Evolutionary conservation across 371 early-diverging fungal genomes (phyloP).

Genomic region (Chytridium lagenaria): DNA sequence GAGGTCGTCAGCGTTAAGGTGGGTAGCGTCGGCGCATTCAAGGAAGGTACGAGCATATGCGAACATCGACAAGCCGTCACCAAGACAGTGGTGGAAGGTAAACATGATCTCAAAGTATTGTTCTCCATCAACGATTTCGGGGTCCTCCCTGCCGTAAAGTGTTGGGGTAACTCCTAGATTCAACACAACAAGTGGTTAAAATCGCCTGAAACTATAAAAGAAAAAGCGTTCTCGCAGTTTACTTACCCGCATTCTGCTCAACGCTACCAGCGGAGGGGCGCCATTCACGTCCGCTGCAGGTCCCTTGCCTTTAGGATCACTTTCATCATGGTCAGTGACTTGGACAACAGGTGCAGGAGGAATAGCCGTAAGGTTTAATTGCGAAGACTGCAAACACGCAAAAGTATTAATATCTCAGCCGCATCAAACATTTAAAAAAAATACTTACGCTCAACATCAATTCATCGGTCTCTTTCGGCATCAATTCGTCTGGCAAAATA

Average conservation of each 20-base stretch:
- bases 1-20: constrained; percentile 36
- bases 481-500: constrained; percentile 32
- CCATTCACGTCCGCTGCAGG: too few relatives aligned
- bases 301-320: too few relatives aligned
- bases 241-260: too few relatives aligned
- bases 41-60: constrained; percentile 46
- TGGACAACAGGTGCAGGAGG: background rate
- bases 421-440: background rate
- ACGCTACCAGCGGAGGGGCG: too few relatives aligned
- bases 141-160: constrained; percentile 14
- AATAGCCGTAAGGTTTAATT: background rate
- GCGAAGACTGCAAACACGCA: background rate
- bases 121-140: background rate
- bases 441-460: background rate
- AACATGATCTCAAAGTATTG: constrained; percentile 50
- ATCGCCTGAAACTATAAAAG: too few relatives aligned
- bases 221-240: too few relatives aligned
- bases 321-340: background rate
- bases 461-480: constrained; percentile 17
- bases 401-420: background rate
- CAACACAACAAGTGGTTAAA: too few relatives aligned
- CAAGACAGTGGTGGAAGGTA: constrained; percentile 56
- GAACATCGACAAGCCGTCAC: constrained; percentile 54
- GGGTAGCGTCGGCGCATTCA: constrained; percentile 25
- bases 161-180: too few relatives aligned